Evolutionary conservation across 441 rosid species (phyloP).

Genomic region (Metrosideros polymorpha): DNA sequence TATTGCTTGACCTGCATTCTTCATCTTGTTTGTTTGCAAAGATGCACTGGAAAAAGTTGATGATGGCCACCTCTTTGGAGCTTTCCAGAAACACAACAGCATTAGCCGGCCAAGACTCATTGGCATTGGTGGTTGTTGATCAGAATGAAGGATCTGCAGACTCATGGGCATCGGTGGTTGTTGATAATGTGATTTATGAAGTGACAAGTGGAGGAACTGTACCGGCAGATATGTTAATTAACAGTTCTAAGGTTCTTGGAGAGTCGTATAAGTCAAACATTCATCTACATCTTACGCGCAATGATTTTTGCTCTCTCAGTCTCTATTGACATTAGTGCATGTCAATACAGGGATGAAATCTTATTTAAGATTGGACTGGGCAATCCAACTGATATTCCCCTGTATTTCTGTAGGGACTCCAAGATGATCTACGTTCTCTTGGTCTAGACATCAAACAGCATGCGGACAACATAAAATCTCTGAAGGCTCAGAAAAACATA

Average conservation of each 20-base stretch:
- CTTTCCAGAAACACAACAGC: no score
- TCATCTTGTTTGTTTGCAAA: no score
- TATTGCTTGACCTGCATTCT: no score
- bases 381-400: neutral
- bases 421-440: conserved; percentile 42
- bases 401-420: conserved; percentile 31
- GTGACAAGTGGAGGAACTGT: conserved; percentile 31
- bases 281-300: neutral
- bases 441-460: conserved; percentile 60
- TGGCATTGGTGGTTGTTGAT: no score
- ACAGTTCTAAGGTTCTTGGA: conserved; percentile 23
- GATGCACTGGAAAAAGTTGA: no score
- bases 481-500: conserved; percentile 37
- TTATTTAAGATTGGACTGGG: neutral
- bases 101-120: no score
- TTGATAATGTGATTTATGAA: conserved; percentile 9
- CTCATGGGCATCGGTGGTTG: neutral
- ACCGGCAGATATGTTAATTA: conserved; percentile 22
- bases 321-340: neutral
- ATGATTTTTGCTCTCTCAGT: neutral
- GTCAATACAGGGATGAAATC: neutral
- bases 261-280: no score
- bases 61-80: no score
- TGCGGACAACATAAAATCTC: conserved; percentile 30
- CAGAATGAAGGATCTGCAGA: neutral